Percentiles rank a stretch among this genome's conserved stretches.
Conservation (phyloP, 176 grass and related monocot genomes). For the Carex pumila region DNA sequence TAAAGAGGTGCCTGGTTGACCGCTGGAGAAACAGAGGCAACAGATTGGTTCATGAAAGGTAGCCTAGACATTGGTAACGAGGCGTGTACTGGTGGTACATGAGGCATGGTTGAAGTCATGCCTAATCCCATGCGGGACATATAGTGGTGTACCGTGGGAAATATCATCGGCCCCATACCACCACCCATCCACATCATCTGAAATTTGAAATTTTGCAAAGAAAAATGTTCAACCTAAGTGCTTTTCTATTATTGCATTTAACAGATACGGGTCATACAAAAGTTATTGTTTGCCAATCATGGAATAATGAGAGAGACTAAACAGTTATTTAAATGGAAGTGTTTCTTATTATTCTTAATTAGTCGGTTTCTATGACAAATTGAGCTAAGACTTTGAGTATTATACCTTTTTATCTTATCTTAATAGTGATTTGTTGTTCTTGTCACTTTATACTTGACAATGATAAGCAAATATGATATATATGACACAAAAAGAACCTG, state of each 20-base stretch:
- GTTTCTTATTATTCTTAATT: background rate
- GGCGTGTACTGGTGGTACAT: conserved; percentile 26
- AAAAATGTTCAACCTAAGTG: background rate
- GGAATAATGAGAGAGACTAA: background rate
- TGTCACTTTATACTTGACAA: background rate
- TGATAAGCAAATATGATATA: background rate
- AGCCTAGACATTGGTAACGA: conserved; percentile 38
- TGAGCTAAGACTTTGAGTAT: background rate
- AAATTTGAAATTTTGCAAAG: background rate
- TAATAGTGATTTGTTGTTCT: background rate
- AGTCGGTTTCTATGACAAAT: background rate
- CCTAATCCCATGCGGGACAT: conserved; percentile 55
- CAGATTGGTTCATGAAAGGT: conserved; percentile 49
- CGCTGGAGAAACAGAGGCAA: conserved; percentile 23
- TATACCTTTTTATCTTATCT: background rate
- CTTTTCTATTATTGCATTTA: background rate
- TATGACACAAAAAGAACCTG: conserved; percentile 34
- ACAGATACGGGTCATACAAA: background rate
- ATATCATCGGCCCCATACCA: conserved; percentile 77
- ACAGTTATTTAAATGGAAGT: background rate
- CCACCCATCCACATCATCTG: conserved; percentile 99
- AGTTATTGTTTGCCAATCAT: background rate
- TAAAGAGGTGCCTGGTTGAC: conserved; percentile 30
- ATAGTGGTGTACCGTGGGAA: conserved; percentile 75
- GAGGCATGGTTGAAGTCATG: conserved; percentile 1